Evolutionary conservation across 2,329 filamentous ascomycete genomes (phyloP).

Genomic region (Aureobasidium sp.): DNA sequence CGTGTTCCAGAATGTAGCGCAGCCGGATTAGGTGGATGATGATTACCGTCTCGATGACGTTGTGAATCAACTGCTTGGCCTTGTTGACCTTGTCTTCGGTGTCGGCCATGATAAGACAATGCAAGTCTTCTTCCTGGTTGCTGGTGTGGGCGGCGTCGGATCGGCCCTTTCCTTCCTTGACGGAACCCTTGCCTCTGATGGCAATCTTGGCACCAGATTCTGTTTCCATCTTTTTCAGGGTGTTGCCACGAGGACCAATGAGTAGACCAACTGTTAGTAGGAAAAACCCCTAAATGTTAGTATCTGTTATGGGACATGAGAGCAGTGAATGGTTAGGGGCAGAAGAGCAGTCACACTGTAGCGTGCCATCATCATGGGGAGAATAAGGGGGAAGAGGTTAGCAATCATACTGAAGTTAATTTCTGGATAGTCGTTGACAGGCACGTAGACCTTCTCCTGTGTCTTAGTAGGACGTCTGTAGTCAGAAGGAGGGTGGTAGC

Average conservation of each 20-base stretch:
- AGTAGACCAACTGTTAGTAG: conserved; percentile 95
- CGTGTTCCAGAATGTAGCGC: not conserved
- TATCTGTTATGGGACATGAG: conserved; percentile 30
- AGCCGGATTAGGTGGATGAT: not conserved
- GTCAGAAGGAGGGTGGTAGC: conserved; percentile 97
- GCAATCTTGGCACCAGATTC: conserved; percentile 98
- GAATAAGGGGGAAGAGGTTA: conserved; percentile 58
- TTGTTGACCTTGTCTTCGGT: conserved; percentile 99
- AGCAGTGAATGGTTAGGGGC: conserved; percentile 8
- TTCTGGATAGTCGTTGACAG: conserved; percentile 99
- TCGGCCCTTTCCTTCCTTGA: conserved; percentile 98
- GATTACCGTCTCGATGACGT: conserved; percentile 94
- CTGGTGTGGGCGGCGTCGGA: conserved; percentile 98
- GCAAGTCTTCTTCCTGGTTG: conserved; percentile 98
- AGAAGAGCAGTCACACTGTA: conserved; percentile 11
- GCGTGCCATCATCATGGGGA: conserved; percentile 6
- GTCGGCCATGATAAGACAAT: conserved; percentile 99
- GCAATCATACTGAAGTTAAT: conserved; percentile 99
- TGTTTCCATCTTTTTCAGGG: conserved; percentile 98
- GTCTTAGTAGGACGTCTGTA: conserved; percentile 99
- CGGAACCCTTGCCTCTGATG: conserved; percentile 97
- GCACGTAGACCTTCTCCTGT: conserved; percentile 99
- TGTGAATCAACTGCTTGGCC: conserved; percentile 96
- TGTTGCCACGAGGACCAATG: conserved; percentile 99
- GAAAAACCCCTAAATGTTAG: conserved; percentile 86